Evolutionary conservation across 331 rosid species (phyloP), one percentile per base, ranked within the genome.

Genomic region (Spiraea crenata): DNA sequence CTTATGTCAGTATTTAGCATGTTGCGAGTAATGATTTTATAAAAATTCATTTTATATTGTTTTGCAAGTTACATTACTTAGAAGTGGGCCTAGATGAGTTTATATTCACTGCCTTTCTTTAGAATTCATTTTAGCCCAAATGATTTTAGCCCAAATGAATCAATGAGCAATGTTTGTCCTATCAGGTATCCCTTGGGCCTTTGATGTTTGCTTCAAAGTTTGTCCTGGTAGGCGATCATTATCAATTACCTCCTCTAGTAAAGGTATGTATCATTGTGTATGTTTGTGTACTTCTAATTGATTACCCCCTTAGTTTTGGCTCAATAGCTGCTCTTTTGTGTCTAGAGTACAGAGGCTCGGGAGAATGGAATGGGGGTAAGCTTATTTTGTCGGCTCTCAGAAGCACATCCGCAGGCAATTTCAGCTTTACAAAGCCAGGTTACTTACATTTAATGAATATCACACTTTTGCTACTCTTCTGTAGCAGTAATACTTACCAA

Each of bases 221-320:
- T 87, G 92, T 93, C 46, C 92, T 93, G 67, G 99, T 93, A 69
- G 99, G 99, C 47, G 96, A 93, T 81, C 97, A 93, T 83, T 93
- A 93, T 85, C 99, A 93, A 65, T 82, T 93, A 49, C 97, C 99
- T 67, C 96, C 97, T 77, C 95, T 93, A 73, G 96, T 93, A 69
- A 88, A 91, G 84, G 99, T 89, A 57, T 59, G 63, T 45, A 17
- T 56, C 77, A 71, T 64, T 67, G 45, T 3, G 46, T 57, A 20
- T 40, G 41, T 41, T 16, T 63, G 9, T 46, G 44, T 11, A 13
- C 9, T 70, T 77, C n/a, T 45, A 19, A 39, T 65, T 79, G 70
- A 9, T 47, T 57, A 13, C 9, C 45, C 20, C 56, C 11, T 50
- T 44, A 69, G 16, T 13, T 40, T 54, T 70, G 47, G 47, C 68